Conservation (phyloP, 192 early-diverging fungal species). For the Haplosporangium gracile region DNA sequence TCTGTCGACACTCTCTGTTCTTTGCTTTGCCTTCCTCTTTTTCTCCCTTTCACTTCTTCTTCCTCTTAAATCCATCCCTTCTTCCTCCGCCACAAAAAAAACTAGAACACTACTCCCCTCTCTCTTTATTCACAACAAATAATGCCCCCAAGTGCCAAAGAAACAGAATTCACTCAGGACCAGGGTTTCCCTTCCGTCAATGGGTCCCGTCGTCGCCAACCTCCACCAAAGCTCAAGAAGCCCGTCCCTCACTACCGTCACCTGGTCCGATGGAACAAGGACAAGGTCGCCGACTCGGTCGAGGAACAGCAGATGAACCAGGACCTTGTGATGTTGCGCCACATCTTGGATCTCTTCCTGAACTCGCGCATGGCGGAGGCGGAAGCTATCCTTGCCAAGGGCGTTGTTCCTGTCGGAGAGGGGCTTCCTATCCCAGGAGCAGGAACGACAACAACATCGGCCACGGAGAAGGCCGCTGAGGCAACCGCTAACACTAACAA, state of each 20-base stretch:
- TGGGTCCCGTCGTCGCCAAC: constrained; percentile 49
- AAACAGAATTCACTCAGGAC: constrained; percentile 8
- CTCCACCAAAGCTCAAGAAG: constrained; percentile 56
- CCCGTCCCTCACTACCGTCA: constrained; percentile 53
- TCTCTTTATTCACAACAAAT: neutral
- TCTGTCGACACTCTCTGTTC: neutral
- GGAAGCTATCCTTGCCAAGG: constrained; percentile 66
- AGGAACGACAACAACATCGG: neutral
- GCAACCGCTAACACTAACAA: neutral
- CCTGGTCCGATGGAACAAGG: constrained; percentile 52
- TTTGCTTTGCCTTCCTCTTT: neutral
- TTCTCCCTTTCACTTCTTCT: neutral
- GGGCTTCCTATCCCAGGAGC: neutral
- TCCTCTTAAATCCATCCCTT: neutral
- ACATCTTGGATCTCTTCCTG: constrained; percentile 81
- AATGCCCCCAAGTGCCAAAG: constrained; percentile 47
- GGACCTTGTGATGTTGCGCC: constrained; percentile 71
- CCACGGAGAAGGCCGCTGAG: constrained; percentile 21
- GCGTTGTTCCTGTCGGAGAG: constrained; percentile 23
- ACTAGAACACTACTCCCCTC: neutral
- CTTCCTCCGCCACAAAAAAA: neutral
- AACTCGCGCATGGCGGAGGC: constrained; percentile 80
- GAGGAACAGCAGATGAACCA: constrained; percentile 62
- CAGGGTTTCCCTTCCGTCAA: constrained; percentile 42
- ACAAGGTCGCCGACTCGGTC: constrained; percentile 28